A percentile compares a stretch with the other conserved stretches of the same genome.
These are phyloP conservation scores for Boletus sp. DNA, from an alignment of 1,284 basidiomycete genomes.

Conservation along the genomic window DNA sequence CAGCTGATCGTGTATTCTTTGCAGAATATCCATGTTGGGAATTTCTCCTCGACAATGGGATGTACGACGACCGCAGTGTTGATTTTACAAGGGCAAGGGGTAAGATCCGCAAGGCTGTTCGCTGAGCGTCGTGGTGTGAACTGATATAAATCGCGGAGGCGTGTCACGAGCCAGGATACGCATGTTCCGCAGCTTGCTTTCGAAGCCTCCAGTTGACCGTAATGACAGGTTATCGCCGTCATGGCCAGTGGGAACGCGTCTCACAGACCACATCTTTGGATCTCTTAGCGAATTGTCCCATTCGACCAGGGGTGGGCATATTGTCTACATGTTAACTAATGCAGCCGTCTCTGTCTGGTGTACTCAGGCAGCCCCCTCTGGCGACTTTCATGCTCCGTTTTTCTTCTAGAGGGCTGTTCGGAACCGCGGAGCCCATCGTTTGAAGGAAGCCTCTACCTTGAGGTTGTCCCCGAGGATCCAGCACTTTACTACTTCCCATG, in stretches of 20 bases:
- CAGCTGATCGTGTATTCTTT: constrained; percentile 20
- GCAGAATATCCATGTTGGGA: constrained; percentile 23
- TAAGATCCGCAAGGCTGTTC: not conserved
- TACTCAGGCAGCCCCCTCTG: not conserved
- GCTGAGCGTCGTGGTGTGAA: constrained; percentile 1
- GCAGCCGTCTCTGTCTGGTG: too few relatives aligned
- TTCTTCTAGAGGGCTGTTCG: not conserved
- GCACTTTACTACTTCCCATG: too few relatives aligned
- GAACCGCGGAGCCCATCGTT: too few relatives aligned
- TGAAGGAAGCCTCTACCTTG: too few relatives aligned
- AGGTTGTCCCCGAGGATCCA: too few relatives aligned
- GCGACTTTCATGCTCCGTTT: not conserved
- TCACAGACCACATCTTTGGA: not conserved
- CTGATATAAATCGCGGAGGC: not conserved
- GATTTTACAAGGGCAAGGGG: constrained; percentile 5
- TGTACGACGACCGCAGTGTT: constrained; percentile 10
- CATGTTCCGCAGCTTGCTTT: not conserved
- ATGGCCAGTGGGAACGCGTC: not conserved
- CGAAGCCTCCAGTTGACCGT: not conserved
- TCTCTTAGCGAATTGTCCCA: not conserved
- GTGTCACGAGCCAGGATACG: constrained; percentile 8
- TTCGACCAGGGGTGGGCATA: not conserved
- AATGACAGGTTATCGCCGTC: not conserved
- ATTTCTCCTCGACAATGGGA: not conserved
- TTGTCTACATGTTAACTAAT: not conserved